phyloP scores from a whole-genome alignment of 441 rosid species.

The Francoa sonchifolia region DNA sequence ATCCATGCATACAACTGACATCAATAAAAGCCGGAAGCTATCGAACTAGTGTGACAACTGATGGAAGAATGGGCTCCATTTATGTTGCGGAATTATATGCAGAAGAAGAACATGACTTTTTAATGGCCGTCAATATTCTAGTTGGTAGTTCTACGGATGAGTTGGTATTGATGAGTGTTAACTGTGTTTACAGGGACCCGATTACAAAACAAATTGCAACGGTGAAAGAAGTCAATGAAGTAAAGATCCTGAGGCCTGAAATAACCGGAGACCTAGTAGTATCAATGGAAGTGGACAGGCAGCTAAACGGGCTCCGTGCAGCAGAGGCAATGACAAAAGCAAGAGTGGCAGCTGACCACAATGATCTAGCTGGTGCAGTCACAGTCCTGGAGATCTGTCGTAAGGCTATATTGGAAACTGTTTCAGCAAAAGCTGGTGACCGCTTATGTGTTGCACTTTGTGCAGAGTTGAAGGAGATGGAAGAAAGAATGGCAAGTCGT shows the following conservation, averaged over 20 bases:
- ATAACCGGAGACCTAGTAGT: conserved; percentile 2
- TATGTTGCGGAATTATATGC: conserved; percentile 1
- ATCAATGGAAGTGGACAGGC: conserved; percentile 13
- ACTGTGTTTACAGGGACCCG: conserved; percentile 6
- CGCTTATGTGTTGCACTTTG: neutral
- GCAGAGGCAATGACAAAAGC: conserved; percentile 13
- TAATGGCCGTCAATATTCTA: neutral
- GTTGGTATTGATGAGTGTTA: conserved; percentile 10
- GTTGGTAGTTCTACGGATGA: neutral
- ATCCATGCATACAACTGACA: neutral
- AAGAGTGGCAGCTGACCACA: conserved; percentile 9
- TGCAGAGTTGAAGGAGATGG: conserved; percentile 1
- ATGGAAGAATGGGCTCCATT: neutral
- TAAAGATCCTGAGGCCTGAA: conserved; percentile 12
- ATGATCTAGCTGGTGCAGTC: conserved; percentile 11
- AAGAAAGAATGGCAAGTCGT: conserved; percentile 12
- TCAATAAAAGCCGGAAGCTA: conserved; percentile 11
- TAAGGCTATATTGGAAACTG: neutral
- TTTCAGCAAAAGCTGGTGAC: neutral
- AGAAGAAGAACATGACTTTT: conserved; percentile 1
- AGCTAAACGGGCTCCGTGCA: conserved; percentile 7
- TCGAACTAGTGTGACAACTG: conserved; percentile 6
- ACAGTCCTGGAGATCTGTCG: conserved; percentile 9
- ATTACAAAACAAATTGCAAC: conserved; percentile 6
- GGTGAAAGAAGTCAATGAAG: conserved; percentile 11